Evolutionary conservation across 2,329 filamentous ascomycete genomes (phyloP).

Genomic region (Beauveria australis): DNA sequence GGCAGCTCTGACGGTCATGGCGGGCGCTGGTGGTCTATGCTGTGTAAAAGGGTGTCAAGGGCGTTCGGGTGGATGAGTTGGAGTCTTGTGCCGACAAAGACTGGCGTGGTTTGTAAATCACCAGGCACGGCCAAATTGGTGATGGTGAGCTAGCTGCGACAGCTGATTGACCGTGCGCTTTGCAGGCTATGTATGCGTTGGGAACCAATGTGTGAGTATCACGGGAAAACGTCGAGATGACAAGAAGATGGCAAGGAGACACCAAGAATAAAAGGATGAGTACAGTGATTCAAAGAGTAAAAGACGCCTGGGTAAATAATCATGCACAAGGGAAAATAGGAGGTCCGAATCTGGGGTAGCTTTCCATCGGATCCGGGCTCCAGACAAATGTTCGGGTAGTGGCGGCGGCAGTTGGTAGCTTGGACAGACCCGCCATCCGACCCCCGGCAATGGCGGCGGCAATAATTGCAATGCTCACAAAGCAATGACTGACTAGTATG

Average conservation of each 20-base stretch:
- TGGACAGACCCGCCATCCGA: background rate
- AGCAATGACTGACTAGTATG: too few species aligned
- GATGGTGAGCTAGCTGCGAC: too few species aligned
- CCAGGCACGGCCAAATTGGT: too few species aligned
- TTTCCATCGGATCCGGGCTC: background rate
- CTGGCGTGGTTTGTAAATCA: too few species aligned
- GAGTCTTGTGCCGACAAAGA: too few species aligned
- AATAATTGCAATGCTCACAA: background rate
- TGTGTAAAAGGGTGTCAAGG: too few species aligned
- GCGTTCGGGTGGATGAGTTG: too few species aligned
- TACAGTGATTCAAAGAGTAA: background rate
- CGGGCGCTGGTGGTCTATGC: background rate
- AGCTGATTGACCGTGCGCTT: too few species aligned
- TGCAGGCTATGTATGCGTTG: too few species aligned
- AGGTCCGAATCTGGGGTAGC: constrained; percentile 6
- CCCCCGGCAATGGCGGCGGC: background rate
- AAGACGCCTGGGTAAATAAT: background rate
- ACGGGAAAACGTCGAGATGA: background rate
- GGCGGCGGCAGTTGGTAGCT: constrained; percentile 9
- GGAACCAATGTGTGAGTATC: too few species aligned
- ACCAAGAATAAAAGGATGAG: background rate
- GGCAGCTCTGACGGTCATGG: constrained; percentile 41
- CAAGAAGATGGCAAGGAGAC: too few species aligned
- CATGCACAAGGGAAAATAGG: background rate
- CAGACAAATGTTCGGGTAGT: constrained; percentile 1